Conservation (phyloP, 2,329 filamentous ascomycete species). For the Calonectria henricotiae region DNA sequence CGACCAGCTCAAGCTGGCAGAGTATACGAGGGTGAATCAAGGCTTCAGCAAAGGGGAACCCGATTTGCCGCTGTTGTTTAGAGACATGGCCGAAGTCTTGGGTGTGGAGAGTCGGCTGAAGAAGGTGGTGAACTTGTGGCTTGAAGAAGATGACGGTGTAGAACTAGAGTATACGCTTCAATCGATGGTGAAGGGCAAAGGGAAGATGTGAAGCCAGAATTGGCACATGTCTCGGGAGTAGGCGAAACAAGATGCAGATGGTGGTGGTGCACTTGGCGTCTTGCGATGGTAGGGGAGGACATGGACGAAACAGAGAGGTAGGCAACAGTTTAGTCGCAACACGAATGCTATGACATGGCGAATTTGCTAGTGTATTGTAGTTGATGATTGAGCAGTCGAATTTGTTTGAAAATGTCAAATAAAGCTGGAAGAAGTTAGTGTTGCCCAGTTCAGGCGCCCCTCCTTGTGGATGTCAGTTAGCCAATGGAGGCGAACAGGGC, state of each 20-base stretch:
- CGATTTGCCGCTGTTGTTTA: slow-evolving; percentile 44
- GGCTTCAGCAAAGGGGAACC: slow-evolving; percentile 26
- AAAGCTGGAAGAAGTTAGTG: slow-evolving; percentile 44
- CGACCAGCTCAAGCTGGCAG: not conserved
- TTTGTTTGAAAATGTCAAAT: slow-evolving; percentile 39
- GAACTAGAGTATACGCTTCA: slow-evolving; percentile 51
- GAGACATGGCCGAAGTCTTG: slow-evolving; percentile 48
- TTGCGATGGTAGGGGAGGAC: slow-evolving; percentile 5
- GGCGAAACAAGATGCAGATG: slow-evolving; percentile 30
- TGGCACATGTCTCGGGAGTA: slow-evolving; percentile 33
- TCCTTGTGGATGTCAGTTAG: too few relatives aligned
- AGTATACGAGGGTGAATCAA: slow-evolving; percentile 25
- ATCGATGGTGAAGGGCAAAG: slow-evolving; percentile 52
- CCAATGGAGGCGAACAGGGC: slow-evolving; percentile 29
- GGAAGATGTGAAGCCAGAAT: slow-evolving; percentile 35
- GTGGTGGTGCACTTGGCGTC: not conserved
- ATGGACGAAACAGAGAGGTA: slow-evolving; percentile 25
- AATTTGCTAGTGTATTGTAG: slow-evolving; percentile 30
- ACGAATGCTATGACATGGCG: slow-evolving; percentile 33
- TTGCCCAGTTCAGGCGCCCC: not conserved
- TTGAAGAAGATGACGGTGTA: slow-evolving; percentile 30
- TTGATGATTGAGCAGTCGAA: slow-evolving; percentile 37
- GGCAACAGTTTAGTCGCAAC: slow-evolving; percentile 10
- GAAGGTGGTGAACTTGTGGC: slow-evolving; percentile 47
- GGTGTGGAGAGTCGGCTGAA: slow-evolving; percentile 46